Evolutionary conservation across 1,284 basidiomycete species (phyloP).

Genomic region (Neotropicomus parvogracilis): DNA sequence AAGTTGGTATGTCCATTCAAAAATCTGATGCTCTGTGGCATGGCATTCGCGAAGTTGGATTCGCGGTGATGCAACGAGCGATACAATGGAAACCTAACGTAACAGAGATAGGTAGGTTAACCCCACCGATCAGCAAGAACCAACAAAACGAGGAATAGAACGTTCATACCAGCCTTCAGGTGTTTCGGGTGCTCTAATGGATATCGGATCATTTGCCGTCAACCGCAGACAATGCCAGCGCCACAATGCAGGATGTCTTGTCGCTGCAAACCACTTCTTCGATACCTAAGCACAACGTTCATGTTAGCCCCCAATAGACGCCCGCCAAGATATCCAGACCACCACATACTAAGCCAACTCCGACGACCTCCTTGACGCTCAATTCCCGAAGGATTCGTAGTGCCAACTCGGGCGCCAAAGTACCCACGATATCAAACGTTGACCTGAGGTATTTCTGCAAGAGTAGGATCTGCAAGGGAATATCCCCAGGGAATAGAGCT

Average conservation of each 20-base stretch:
- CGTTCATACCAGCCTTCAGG: conserved; percentile 67
- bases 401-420: conserved; percentile 64
- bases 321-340: background rate
- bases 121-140: background rate
- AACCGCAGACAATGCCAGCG: conserved; percentile 69
- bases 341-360: conserved; percentile 48
- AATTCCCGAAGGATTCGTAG: conserved; percentile 66
- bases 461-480: conserved; percentile 70
- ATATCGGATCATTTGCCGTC: conserved; percentile 71
- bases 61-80: conserved; percentile 82
- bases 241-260: conserved; percentile 76
- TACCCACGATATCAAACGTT: conserved; percentile 78
- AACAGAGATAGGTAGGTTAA: background rate
- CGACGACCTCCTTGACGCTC: conserved; percentile 62
- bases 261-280: conserved; percentile 68
- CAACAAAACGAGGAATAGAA: background rate
- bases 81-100: conserved; percentile 70
- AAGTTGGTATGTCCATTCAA: conserved; percentile 85
- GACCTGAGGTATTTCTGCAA: conserved; percentile 79
- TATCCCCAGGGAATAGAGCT: conserved; percentile 75
- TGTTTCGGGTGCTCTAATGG: conserved; percentile 53
- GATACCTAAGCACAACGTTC: conserved; percentile 52
- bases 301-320: conserved; percentile 8
- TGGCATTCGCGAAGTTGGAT: conserved; percentile 74
- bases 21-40: conserved; percentile 76